A percentile compares a stretch with the other conserved stretches of the same genome.
These are phyloP conservation scores for Trypethelium eluteriae DNA, from an alignment of 495 filamentous ascomycete genomes.

Conservation along the genomic window DNA sequence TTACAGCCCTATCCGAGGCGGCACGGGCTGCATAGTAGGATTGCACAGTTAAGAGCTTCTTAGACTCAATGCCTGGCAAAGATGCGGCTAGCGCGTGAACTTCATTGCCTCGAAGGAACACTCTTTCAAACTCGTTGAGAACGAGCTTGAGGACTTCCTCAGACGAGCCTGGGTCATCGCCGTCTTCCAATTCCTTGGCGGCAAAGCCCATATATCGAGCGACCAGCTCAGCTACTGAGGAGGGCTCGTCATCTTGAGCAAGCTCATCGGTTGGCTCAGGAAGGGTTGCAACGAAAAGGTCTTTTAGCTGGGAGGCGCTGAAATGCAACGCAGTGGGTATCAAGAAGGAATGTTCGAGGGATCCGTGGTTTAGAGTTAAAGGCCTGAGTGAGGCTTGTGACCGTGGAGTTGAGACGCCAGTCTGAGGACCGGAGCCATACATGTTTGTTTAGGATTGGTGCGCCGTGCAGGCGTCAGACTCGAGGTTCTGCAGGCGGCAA, in stretches of 20 bases:
- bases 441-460: constrained; percentile 43
- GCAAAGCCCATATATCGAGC: constrained; percentile 86
- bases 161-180: constrained; percentile 81
- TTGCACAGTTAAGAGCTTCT: constrained; percentile 78
- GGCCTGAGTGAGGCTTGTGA: constrained; percentile 82
- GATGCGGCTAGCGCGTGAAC: constrained; percentile 81
- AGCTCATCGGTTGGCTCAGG: constrained; percentile 91
- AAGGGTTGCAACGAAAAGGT: constrained; percentile 72
- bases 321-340: constrained; percentile 92
- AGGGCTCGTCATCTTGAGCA: constrained; percentile 95
- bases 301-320: constrained; percentile 86
- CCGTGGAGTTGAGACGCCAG: constrained; percentile 89
- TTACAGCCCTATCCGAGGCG: constrained; percentile 72
- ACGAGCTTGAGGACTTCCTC: constrained; percentile 81
- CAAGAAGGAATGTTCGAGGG: constrained; percentile 88
- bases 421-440: constrained; percentile 87
- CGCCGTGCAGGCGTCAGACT: neutral
- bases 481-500: neutral
- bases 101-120: constrained; percentile 90
- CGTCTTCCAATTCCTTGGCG: constrained; percentile 75
- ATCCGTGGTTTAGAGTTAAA: constrained; percentile 81
- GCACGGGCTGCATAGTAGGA: constrained; percentile 86
- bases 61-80: constrained; percentile 77
- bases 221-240: constrained; percentile 81
- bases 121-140: constrained; percentile 90